Conservation (phyloP, 805 yeast species). For the Kodamaea hsintzibuensis region DNA sequence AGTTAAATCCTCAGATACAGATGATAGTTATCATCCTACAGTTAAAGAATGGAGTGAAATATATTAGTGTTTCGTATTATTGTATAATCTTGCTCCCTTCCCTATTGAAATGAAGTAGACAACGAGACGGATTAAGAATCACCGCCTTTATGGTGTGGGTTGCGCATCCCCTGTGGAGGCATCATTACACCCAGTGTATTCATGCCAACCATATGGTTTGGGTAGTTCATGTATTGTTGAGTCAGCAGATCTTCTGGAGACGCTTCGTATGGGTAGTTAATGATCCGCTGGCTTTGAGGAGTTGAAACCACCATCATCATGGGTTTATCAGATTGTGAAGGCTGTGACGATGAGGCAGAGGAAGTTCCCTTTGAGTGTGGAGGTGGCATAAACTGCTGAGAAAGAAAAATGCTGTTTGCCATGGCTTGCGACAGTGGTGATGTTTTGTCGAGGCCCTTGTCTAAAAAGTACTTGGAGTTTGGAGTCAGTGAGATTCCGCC, state of each 20-base stretch:
- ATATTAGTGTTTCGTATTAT: not conserved
- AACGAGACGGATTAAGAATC: not conserved
- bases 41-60: not conserved
- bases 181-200: constrained; percentile 10
- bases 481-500: constrained; percentile 42
- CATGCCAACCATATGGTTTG: constrained; percentile 1
- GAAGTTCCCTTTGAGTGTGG: constrained; percentile 19
- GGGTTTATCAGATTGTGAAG: constrained; percentile 5
- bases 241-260: constrained; percentile 11
- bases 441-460: constrained; percentile 36
- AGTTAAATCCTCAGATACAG: too few species aligned
- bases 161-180: constrained; percentile 6
- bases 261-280: constrained; percentile 24
- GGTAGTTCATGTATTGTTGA: constrained; percentile 3
- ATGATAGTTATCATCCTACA: too few species aligned
- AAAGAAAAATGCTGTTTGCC: constrained; percentile 4
- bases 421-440: constrained; percentile 27
- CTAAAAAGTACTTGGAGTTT: constrained; percentile 40
- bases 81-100: not conserved
- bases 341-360: constrained; percentile 12
- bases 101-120: not conserved
- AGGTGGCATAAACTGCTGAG: constrained; percentile 13
- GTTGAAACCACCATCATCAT: constrained; percentile 45
- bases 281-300: constrained; percentile 38
- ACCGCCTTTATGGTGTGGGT: not conserved